Percentiles rank a stretch among this genome's conserved stretches.
phyloP scores from a whole-genome alignment of 1,139 yeast genomes.

The Suhomyces coccinellae region DNA sequence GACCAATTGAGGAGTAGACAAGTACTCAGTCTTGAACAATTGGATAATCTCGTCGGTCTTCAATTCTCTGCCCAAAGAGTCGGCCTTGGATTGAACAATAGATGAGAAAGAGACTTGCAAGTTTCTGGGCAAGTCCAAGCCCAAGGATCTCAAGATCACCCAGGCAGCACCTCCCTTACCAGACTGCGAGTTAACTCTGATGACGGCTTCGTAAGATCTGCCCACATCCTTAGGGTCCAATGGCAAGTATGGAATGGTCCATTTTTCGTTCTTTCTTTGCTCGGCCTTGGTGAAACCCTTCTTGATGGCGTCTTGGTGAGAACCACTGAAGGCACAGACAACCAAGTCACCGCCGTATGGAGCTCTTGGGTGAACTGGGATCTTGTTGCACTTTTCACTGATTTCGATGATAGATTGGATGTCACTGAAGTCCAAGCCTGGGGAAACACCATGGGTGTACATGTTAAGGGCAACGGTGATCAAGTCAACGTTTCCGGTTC shows the following conservation, averaged over 20 bases:
- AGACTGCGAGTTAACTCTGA: conserved; percentile 51
- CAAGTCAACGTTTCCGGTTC: conserved; percentile 53
- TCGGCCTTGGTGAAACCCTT: conserved; percentile 42
- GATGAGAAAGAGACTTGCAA: conserved; percentile 45
- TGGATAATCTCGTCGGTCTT: conserved; percentile 42
- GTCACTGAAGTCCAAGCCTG: conserved; percentile 47
- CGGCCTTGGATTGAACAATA: conserved; percentile 44
- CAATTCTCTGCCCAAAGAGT: conserved; percentile 45
- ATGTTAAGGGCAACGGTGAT: conserved; percentile 49
- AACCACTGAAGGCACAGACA: conserved; percentile 51
- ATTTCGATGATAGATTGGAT: conserved; percentile 42
- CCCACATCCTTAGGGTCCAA: conserved; percentile 53
- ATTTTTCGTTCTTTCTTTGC: conserved; percentile 26
- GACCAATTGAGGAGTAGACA: conserved; percentile 25
- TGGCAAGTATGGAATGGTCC: conserved; percentile 51
- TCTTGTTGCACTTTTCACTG: conserved; percentile 49
- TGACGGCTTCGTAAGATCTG: conserved; percentile 51
- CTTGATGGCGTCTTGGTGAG: conserved; percentile 53
- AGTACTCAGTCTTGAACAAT: conserved; percentile 40
- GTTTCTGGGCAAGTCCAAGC: conserved; percentile 49
- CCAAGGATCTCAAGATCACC: conserved; percentile 49
- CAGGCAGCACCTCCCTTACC: conserved; percentile 56
- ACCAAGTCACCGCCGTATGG: conserved; percentile 52
- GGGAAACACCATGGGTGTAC: conserved; percentile 49
- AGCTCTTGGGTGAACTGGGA: conserved; percentile 49